phyloP scores from a whole-genome alignment of 108 stramenopile species.

The Cyclotella cryptica region DNA sequence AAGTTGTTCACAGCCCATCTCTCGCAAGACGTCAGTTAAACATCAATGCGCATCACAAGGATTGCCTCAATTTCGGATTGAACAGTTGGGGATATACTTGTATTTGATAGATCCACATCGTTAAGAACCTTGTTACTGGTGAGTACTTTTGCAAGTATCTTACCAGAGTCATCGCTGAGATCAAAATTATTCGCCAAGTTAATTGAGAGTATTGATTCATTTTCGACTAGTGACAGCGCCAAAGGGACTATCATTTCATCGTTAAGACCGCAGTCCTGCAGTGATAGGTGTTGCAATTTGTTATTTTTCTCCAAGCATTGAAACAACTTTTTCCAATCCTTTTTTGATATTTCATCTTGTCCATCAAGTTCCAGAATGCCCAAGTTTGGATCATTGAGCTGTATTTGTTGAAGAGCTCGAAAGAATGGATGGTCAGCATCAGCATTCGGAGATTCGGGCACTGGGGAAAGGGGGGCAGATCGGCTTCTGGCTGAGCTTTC shows the following conservation, averaged over 20 bases:
- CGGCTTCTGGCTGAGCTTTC: background rate
- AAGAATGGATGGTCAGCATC: background rate
- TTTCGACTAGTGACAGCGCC: background rate
- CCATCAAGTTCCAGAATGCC: background rate
- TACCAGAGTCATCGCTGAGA: slow-evolving; percentile 1
- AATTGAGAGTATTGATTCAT: background rate
- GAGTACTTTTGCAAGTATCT: background rate
- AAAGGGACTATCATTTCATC: slow-evolving; percentile 3
- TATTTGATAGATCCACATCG: background rate
- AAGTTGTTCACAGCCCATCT: too few relatives aligned
- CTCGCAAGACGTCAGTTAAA: too few relatives aligned
- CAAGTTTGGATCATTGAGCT: background rate
- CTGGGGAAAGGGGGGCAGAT: background rate
- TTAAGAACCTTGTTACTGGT: background rate
- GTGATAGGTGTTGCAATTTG: background rate
- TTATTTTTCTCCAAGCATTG: background rate
- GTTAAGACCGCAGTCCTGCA: background rate
- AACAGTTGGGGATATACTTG: background rate
- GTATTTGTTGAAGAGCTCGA: background rate
- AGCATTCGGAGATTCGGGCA: background rate
- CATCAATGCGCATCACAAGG: background rate
- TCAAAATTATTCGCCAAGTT: background rate
- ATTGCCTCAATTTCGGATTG: background rate
- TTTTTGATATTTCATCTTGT: background rate
- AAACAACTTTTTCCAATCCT: slow-evolving; percentile 5